Base-by-base conservation (phyloP, 352 stramenopile species). In the Globisporangium cylindrosporum region DNA sequence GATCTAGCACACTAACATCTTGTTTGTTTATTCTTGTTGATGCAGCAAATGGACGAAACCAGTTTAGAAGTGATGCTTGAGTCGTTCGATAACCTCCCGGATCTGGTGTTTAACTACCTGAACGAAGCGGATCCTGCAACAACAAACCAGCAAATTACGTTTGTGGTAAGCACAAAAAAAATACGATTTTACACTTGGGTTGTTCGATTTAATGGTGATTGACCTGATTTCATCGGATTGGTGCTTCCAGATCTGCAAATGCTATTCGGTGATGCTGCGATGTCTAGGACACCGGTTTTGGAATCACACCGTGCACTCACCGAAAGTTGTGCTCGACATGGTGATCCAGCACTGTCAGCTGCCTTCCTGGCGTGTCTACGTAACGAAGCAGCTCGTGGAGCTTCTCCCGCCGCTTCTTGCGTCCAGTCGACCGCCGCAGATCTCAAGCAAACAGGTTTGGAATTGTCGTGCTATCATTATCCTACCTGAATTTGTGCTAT, bases 21-120 rank as follows among this genome's bases (percentile, higher is more conserved):
- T 55, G 15, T 4, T 59, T 56, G 27, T 55, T 6, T 64, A 1
- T 65, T 57, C 54, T 18, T 25, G 24, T 24, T 29, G 54, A 8
- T 51, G 9, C 66, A 96, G 89, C 79, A 86, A 72, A 89, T 96
- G 82, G 84, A 94, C 53, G 75, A 89, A 48, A 82, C 81, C 68
- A 94, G 84, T 56, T 65, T 94, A 15, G 87, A 94, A 73, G 70
- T 75, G 20, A 78, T 96, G 69, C 70, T 96, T 32, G 84, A 92
- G 41, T 89, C 84, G n/a, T 95, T 93, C 62, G 84, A 96, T 63
- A 96, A 90, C 54, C 77, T 96, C n/a, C 88, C 88, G 0, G 87
- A 93, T 49, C 48, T 96, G 18, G 87, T 92, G 1, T 94, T 96
- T 59, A 94, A 93, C 32, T 91, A 89, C 75, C 68, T 96, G 4